Evolutionary conservation across 768 basidiomycete species (phyloP), one percentile per base, ranked within the genome.

Genomic region (Russula ochroleuca): DNA sequence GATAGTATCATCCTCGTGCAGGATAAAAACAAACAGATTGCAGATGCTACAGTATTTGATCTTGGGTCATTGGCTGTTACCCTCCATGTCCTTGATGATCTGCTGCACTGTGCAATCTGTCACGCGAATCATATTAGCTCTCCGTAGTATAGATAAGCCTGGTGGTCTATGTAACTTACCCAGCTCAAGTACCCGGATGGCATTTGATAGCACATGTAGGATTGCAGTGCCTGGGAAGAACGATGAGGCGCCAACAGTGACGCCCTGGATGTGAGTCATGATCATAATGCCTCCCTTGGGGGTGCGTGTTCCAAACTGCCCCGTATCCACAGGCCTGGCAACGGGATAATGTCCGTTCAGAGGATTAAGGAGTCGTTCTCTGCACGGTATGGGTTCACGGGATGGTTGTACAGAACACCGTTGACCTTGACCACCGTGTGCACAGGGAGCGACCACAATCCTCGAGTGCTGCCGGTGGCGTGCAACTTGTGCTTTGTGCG

Each of bases 201-300:
- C 80, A 68, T 87, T 86, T 3, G 88, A 86, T 75, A 92, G 86
- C 2, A 97, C 92, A 69, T 93, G 93, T 17, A 94, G 75, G 68
- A 97, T 87, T 0, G 89, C 86, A 0, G 92, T 92, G 23, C 88
- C 78, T 66, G 90, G 87, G 77, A 95, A 96, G 75, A 97, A 94
- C 2, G 92, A 78, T 0, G 82, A 91, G 28, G 90, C 93, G 7
- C 88, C 87, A 23, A 97, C 80, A 0, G 92, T 96, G 1, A 85
- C 85, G 15, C 86, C 89, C 9, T 86, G 84, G 54, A 92, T 84
- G 21, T 91, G 83, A 21, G 81, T 87, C 25, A 83, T 84, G 70
- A 92, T 90, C 40, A 80, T 78, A 63, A 86, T 76, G 66, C 92
- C 86, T 59, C 78, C 79, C 73, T 85, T 85, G 9, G 80, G 71